Base-by-base conservation (phyloP, 257 asterid genomes). In the Ligustrum vulgare region DNA sequence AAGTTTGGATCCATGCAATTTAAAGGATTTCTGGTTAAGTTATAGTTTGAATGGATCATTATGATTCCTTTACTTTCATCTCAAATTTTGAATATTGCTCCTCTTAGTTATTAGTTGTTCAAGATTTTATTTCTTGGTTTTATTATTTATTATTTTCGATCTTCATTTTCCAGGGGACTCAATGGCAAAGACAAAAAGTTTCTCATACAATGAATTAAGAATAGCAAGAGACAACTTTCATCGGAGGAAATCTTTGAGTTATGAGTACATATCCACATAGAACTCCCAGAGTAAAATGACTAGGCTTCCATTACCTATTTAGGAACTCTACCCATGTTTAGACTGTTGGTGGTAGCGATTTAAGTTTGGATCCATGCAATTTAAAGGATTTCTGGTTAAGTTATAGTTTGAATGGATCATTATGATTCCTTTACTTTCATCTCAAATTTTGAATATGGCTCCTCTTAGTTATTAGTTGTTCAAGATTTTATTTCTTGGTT, bases 221-320 rank as follows among this genome's bases (percentile, higher is more conserved):
- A 75, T 43, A 64, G 97, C 97, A 69, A 91, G 97, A 64, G 77
- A 91, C 56, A 83, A 91, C 84, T 93, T 91, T 72, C 85, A 84
- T 74, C 89, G 69, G 71, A 75, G 79, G 60, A 87, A 87, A 75
- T 77, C 43, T 43, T 56, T 39, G 60, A 33, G 66, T 23, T 72
- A 73, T 68, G 69, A 9, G 67, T 67, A 41, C 69, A 39, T 37
- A 10, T 6, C 6, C 31, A 51, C 20, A 20, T 4, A 58, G 31
- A 63, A 12, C 80, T 60, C 49, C 20, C 34, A 5, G 8, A 23
- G 22, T 51, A 51, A 51, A 43, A 9, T 51, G 18, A 51, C 23
- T 51, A 51, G 23, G 20, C 60, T 16, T 23, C 33, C 16, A 3
- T 51, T 51, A 5, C 62, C 62, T 51, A 18, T 2, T 51, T 51